phyloP scores from a whole-genome alignment of 2,329 filamentous ascomycete species.

The Pyricularia pennisetigena region DNA sequence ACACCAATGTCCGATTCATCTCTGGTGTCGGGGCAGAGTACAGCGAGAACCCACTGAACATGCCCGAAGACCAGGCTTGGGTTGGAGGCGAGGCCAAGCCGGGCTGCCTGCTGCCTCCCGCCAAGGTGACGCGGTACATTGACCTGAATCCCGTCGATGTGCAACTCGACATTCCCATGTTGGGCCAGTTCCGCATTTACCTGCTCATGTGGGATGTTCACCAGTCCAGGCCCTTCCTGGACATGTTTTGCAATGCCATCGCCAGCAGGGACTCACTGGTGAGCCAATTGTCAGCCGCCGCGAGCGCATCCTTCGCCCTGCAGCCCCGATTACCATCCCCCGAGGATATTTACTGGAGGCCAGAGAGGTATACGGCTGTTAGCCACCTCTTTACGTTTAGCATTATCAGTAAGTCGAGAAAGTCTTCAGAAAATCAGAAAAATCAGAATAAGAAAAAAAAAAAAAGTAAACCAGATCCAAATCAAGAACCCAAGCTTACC shows the following conservation, averaged over 20 bases:
- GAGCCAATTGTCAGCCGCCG: conserved; percentile 46
- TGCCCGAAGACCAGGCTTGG: conserved; percentile 24
- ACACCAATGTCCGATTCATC: conserved; percentile 57
- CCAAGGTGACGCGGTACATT: conserved; percentile 62
- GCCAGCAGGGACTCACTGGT: conserved; percentile 42
- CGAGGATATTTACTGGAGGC: conserved; percentile 56
- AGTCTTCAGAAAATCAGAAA: too few relatives aligned
- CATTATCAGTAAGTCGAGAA: conserved; percentile 50
- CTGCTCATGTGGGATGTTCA: conserved; percentile 57
- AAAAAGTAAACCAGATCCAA: too few relatives aligned
- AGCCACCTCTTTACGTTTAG: conserved; percentile 62
- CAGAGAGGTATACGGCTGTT: conserved; percentile 57
- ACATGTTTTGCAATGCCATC: conserved; percentile 46
- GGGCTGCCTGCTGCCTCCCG: conserved; percentile 51
- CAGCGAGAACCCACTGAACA: conserved; percentile 39
- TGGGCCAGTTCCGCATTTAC: conserved; percentile 70
- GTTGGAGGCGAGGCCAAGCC: conserved; percentile 39
- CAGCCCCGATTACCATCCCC: conserved; percentile 47
- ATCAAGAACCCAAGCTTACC: neutral
- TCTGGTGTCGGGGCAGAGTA: conserved; percentile 56
- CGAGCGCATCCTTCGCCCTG: conserved; percentile 50
- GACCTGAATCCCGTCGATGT: conserved; percentile 72
- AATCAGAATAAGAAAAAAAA: too few relatives aligned
- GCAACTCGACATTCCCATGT: conserved; percentile 67
- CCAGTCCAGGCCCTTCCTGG: conserved; percentile 45